Evolutionary conservation across 108 stramenopile species (phyloP), one percentile per base, ranked within the genome.

Genomic region (Skeletonema grethae): DNA sequence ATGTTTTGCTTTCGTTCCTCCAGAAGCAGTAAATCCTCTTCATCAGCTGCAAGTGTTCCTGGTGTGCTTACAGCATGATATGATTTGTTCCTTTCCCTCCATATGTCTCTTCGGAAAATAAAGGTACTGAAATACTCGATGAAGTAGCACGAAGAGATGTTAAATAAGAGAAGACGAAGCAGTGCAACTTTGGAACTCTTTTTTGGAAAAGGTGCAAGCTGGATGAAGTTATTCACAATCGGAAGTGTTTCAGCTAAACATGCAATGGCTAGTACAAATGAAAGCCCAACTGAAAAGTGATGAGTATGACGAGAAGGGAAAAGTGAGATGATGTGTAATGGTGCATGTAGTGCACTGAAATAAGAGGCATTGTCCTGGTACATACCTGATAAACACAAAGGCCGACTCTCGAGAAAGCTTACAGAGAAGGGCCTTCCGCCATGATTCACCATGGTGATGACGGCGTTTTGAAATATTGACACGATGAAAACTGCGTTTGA

Each of bases 401-500:
- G 46, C 29, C 58, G 77, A 29, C 69, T 73, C 31, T 90, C 89
- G 25, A 87, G 59, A 22, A 90, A 79, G 5, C 69, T 72, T 5
- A 75, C 73, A 48, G 72, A 84, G 63, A 87, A 90, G 20, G 86
- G 86, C 16, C 36, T 60, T 43, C 89, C 89, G 7, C 57, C 58
- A 38, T 90, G 89, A 60, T 82, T 87, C 18, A 87, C 66, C 29
- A 90, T 28, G 8, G 81, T 67, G 58, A 76, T 72, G 7, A 87
- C 73, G 18, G 81, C 80, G 67, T 75, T 85, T 61, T 90, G 89
- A 36, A 86, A 82, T 3, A 90, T 61, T 36, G 86, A 87, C 9
- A 87, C 46, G 36, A 90, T 35, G 39, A 90, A 87, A 5, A 86
- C 89, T n/a, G 63, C 65, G 41, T 90, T 87, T 6, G 86, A 82